Evolutionary conservation across 441 rosid species (phyloP).

Genomic region (Populus hybrid): DNA sequence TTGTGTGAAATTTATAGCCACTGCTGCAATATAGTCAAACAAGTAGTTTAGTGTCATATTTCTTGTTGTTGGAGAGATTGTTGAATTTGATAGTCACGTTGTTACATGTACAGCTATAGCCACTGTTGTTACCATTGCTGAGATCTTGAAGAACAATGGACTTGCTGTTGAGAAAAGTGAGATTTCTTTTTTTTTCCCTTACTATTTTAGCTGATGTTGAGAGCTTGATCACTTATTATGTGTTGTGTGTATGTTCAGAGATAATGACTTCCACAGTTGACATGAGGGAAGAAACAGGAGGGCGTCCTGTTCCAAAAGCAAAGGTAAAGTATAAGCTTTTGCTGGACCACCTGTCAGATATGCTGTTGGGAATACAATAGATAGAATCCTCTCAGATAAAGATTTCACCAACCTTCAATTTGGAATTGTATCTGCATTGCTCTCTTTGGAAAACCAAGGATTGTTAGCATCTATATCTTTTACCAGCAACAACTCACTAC

Average conservation of each 20-base stretch:
- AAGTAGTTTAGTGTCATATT: background rate
- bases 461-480: background rate
- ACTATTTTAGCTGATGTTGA: constrained; percentile 2
- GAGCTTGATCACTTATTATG: background rate
- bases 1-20: too few species aligned
- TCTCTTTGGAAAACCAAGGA: background rate
- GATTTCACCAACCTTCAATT: background rate
- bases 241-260: constrained; percentile 29
- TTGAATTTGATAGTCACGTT: background rate
- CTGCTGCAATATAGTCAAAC: too few species aligned
- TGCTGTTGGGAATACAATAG: background rate
- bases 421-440: background rate
- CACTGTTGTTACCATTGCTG: constrained; percentile 72
- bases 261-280: constrained; percentile 70
- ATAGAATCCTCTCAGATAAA: background rate
- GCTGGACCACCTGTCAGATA: background rate
- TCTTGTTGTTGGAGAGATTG: background rate
- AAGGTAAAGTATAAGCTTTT: constrained; percentile 38
- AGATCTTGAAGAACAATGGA: constrained; percentile 77
- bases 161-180: constrained; percentile 75
- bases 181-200: constrained; percentile 2
- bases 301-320: constrained; percentile 71
- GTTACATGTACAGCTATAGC: constrained; percentile 50
- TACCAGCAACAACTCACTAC: background rate
- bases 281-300: constrained; percentile 73